Percentiles rank a stretch among this genome's conserved stretches.
phyloP scores from a whole-genome alignment of 148 eudicot genomes.

The Simmondsia chinensis region DNA sequence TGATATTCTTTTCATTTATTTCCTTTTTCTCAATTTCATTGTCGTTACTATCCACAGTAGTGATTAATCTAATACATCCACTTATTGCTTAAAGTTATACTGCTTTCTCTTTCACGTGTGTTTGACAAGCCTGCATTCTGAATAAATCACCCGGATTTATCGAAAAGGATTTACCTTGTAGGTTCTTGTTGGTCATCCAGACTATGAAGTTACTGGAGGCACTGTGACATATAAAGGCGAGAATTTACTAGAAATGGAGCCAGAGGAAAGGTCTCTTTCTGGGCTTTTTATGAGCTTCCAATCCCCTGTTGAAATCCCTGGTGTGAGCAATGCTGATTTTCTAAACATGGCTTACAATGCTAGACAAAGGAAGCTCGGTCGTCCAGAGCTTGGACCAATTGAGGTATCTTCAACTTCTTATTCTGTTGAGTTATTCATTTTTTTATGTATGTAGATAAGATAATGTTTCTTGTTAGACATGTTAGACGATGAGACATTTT shows the following conservation, averaged over 20 bases:
- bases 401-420: too few relatives aligned
- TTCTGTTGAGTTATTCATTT: not conserved
- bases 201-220: conserved; percentile 92
- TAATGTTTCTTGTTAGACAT: too few relatives aligned
- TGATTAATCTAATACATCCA: too few relatives aligned
- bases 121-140: conserved; percentile 3
- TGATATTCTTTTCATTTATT: too few relatives aligned
- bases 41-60: too few relatives aligned
- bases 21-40: too few relatives aligned
- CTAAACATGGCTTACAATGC: conserved; percentile 95
- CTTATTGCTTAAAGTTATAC: not conserved
- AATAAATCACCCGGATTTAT: conserved; percentile 4
- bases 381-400: conserved; percentile 76
- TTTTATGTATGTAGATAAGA: too few relatives aligned
- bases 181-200: conserved; percentile 99
- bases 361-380: conserved; percentile 77
- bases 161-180: conserved; percentile 10
- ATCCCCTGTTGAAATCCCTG: conserved; percentile 95
- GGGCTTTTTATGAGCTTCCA: conserved; percentile 97
- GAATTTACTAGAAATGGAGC: conserved; percentile 88
- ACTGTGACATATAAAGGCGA: conserved; percentile 71
- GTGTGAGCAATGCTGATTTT: conserved; percentile 92
- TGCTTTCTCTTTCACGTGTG: not conserved
- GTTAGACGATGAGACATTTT: not conserved
- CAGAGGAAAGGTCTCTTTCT: conserved; percentile 90